Evolutionary conservation across 1,284 basidiomycete species (phyloP).

Genomic region (Neolentinus lepideus): DNA sequence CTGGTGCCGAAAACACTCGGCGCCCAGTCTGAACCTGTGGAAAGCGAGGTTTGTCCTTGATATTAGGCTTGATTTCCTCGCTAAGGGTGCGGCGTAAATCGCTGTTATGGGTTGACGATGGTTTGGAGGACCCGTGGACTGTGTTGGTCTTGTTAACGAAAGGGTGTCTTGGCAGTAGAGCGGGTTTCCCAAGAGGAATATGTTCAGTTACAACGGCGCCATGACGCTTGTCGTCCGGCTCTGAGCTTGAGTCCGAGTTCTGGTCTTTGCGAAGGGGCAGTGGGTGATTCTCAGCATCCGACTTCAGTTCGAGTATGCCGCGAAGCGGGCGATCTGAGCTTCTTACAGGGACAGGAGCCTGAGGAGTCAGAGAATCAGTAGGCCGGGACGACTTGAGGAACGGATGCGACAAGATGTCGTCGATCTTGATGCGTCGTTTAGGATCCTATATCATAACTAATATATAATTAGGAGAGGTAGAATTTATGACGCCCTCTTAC

Average conservation of each 20-base stretch:
- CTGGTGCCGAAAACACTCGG: not conserved
- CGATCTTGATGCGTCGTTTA: conserved; percentile 17
- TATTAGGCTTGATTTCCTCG: not conserved
- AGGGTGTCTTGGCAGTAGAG: not conserved
- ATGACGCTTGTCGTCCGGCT: not conserved
- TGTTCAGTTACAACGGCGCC: too few relatives aligned
- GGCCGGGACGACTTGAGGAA: conserved; percentile 21
- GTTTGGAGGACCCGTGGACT: not conserved
- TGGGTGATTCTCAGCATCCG: not conserved
- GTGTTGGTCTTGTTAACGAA: not conserved
- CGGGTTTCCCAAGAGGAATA: too few relatives aligned
- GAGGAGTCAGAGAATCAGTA: conserved; percentile 12
- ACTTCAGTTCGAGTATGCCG: not conserved
- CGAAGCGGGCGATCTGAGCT: not conserved
- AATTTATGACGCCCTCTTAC: conserved; percentile 10
- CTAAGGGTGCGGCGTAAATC: not conserved
- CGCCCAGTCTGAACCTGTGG: not conserved
- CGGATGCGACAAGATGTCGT: conserved; percentile 19
- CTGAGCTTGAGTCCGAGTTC: not conserved
- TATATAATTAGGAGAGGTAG: not conserved
- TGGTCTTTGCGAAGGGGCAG: not conserved
- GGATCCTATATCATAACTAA: conserved; percentile 17
- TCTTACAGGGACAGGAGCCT: not conserved
- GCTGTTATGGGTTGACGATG: not conserved
- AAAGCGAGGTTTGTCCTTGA: not conserved